Base-by-base conservation (phyloP, 129 eudicot species). In the Flaveria trinervia region DNA sequence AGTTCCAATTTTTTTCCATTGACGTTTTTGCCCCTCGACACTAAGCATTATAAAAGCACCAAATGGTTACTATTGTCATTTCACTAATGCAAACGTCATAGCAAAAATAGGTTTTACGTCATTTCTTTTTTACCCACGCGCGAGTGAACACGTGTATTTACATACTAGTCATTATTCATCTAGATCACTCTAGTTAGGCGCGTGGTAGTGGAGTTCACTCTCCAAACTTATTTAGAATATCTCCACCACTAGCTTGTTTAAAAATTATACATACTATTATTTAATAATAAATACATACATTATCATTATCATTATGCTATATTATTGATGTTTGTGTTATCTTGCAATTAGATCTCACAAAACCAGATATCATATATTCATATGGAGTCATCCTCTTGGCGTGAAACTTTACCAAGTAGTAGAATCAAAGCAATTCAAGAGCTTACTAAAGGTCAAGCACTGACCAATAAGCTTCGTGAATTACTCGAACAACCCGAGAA, bases 381-480 rank as follows among this genome's bases (percentile, higher is more conserved):
- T 36, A 86, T 86, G 87, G 87, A 74, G 73, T 65, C 71, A 16
- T 80, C 81, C 20, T 66, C 86, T 60, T 66, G 77, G 80, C 77
- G 81, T 15, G 79, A 77, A 17, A 84, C 33, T 65, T 23, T 83
- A 25, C 73, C 65, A 55, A 48, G 54, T 14, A 68, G 61, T 51
- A 71, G 85, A 75, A 76, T 68, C 49, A 75, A 65, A 68, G 88
- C 85, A 13, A 73, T 79, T 12, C 41, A 77, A 46, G 83, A 77
- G 72, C 70, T 89, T 65, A 82, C 65, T 3, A 78, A 73, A 52
- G 95, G 95, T 56, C 85, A 79, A 17, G 56, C 73, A 2, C 33
- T 81, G 22, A 80, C 85, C 8, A 18, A 64, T 18, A 84, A 70
- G 78, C 86, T 89, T 22, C 83, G 77, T 8, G 49, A 39, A 20